A percentile compares a stretch with the other conserved stretches of the same genome.
Conservation (phyloP, 116 monocot species). For the Phalaenopsis hybrid region DNA sequence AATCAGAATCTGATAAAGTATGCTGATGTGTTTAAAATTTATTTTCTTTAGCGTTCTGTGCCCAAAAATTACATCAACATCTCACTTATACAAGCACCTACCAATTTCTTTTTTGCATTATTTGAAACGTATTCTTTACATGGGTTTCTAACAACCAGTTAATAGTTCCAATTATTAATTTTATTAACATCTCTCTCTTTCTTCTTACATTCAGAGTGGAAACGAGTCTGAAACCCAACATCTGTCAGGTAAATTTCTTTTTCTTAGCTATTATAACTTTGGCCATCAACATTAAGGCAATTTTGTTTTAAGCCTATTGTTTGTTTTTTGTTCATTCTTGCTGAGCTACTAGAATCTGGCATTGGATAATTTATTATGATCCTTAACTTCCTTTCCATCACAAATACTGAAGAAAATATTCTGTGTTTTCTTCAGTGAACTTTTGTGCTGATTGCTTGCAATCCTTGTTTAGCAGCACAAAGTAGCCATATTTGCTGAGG, state of each 20-base stretch:
- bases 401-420: not conserved
- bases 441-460: not conserved
- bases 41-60: not conserved
- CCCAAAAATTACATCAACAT: not conserved
- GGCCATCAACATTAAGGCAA: not conserved
- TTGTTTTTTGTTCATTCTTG: not conserved
- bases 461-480: not conserved
- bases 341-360: not conserved
- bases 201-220: conserved; percentile 17
- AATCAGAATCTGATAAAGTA: not conserved
- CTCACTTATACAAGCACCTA: not conserved
- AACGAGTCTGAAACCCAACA: conserved; percentile 11
- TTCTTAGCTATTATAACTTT: not conserved
- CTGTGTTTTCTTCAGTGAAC: not conserved
- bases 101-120: not conserved
- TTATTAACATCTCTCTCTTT: conserved; percentile 5
- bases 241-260: conserved; percentile 26
- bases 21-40: too few relatives aligned
- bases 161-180: not conserved
- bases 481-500: not conserved
- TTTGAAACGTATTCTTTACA: not conserved
- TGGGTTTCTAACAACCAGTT: not conserved
- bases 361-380: not conserved
- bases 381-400: not conserved
- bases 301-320: not conserved